Base-by-base conservation (phyloP, 768 basidiomycete genomes). In the Scleroderma citrinum region DNA sequence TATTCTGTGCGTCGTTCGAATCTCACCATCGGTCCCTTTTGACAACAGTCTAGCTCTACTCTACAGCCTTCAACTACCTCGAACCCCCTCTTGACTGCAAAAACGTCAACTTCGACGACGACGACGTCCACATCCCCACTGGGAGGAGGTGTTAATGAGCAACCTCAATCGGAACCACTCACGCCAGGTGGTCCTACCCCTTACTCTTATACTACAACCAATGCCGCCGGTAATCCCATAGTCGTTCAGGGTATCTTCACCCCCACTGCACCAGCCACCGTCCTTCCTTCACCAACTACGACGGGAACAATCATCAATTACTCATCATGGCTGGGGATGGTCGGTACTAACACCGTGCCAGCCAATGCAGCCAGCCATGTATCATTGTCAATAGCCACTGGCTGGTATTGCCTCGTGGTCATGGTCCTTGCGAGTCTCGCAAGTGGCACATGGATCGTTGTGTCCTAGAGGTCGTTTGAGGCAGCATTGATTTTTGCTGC, bases 121-220 rank as follows among this genome's bases (percentile, higher is more conserved):
- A 45, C 67, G 16, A 46, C 67, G 8, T 7, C 58, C 21, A 46
- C 37, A n/a, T 50, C 40, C n/a, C n/a, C n/a, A 12, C 58, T 42
- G 46, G 66, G 48, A 20, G 62, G 26, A 71, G 67, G 49, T 0
- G 80, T 82, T 3, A 83, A 85, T 0, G 84, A 75, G 7, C 74
- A 76, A 54, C 80, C 81, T 20, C 70, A 58, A 3, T 26, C 75
- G 5, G 69, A 65, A 21, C 64, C 62, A 2, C 63, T 55, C 19
- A 58, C 65, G 2, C 69, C 77, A 29, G 72, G 74, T 6, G 78
- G 73, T 2, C 71, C 72, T 24, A 80, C 75, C 0, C 76, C 76
- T 0, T 81, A 69, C 58, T 62, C 62, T 2, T 80, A 79, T 53
- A 79, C 77, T 26, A 81, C 79, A 0, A 67, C 61, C 47, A 54